A percentile compares a stretch with the other conserved stretches of the same genome.
Conservation (phyloP, 139 green algal genomes). For the Chlamydomonas incerta region DNA sequence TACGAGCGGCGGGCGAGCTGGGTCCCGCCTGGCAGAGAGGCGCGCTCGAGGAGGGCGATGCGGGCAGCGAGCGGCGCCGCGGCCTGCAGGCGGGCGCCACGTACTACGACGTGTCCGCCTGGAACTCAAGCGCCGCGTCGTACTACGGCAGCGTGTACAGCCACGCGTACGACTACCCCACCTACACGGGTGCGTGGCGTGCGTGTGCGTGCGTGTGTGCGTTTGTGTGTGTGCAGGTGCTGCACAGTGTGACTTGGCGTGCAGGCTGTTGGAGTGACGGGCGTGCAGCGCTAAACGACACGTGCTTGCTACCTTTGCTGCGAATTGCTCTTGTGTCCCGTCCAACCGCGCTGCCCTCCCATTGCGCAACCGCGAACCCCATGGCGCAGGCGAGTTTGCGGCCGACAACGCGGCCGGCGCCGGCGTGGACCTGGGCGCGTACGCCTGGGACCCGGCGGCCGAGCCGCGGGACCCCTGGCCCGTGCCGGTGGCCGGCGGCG, state of each 20-base stretch:
- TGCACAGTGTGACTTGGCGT: no score
- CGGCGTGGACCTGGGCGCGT: constrained; percentile 12
- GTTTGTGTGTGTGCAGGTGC: background rate
- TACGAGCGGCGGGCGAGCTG: background rate
- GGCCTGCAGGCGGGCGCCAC: background rate
- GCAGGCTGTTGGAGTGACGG: no score
- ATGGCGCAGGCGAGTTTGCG: constrained; percentile 10
- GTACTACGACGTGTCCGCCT: background rate
- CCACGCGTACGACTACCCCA: constrained; percentile 27
- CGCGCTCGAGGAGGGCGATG: no score
- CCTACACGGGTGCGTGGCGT: constrained; percentile 8
- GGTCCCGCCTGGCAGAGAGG: no score
- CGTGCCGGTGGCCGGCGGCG: no score
- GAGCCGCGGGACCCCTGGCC: constrained; percentile 3
- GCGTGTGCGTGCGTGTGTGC: background rate
- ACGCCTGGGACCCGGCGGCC: background rate
- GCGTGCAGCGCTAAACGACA: no score
- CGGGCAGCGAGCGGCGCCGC: background rate
- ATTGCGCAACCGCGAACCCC: no score
- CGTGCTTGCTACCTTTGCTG: background rate
- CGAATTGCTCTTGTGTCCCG: no score
- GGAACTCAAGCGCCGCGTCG: background rate
- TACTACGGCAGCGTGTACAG: constrained; percentile 19
- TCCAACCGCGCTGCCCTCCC: no score
- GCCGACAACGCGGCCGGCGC: background rate